phyloP scores from a whole-genome alignment of 345 rosid species.

The Eucalyptus curtisii region DNA sequence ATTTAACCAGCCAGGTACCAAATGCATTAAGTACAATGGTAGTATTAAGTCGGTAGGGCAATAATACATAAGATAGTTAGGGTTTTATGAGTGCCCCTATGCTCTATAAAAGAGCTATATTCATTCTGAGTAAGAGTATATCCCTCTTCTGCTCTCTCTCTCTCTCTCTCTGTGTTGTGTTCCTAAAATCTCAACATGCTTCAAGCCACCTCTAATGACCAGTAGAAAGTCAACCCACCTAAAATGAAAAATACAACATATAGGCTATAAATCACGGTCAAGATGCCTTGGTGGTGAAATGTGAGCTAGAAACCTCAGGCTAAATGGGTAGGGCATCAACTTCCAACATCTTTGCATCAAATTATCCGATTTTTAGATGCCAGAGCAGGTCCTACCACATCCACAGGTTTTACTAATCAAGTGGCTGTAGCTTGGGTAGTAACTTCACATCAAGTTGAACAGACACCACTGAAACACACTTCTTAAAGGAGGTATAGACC shows the following conservation, averaged over 20 bases:
- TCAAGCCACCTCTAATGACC: not conserved
- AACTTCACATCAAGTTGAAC: not conserved
- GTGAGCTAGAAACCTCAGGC: not conserved
- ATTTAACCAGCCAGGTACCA: not conserved
- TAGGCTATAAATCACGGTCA: not conserved
- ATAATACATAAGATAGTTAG: not conserved
- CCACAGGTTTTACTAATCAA: not conserved
- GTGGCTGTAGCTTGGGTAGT: not conserved
- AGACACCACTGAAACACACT: not conserved
- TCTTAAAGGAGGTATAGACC: not conserved
- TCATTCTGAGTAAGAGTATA: not conserved
- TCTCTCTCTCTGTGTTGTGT: not conserved
- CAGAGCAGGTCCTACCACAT: not conserved
- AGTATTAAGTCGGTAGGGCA: not conserved
- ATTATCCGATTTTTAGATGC: not conserved
- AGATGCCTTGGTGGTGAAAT: not conserved
- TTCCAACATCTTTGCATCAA: not conserved
- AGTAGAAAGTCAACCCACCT: not conserved
- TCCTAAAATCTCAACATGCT: not conserved
- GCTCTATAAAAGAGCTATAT: not conserved
- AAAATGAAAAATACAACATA: not conserved
- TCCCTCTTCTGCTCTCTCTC: not conserved
- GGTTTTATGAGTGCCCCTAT: not conserved
- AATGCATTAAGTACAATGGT: not conserved
- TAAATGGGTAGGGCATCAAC: not conserved